A percentile compares a stretch with the other conserved stretches of the same genome.
phyloP scores from a whole-genome alignment of 2,329 filamentous ascomycete species.

The Pyricularia grisea region DNA sequence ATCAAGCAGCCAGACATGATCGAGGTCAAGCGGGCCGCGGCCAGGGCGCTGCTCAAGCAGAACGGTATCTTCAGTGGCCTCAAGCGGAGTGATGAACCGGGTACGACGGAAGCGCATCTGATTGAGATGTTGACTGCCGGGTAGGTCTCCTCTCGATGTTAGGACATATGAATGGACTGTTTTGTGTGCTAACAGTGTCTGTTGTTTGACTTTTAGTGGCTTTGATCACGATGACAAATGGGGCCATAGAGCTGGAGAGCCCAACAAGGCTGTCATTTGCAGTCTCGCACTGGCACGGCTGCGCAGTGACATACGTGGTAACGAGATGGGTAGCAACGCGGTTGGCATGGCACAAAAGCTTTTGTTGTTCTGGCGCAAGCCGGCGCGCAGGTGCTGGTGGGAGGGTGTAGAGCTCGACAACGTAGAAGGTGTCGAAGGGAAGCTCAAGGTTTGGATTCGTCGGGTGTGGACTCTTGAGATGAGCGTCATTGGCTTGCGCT shows the following conservation, averaged over 20 bases:
- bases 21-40: slow-evolving; percentile 87
- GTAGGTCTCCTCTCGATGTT: slow-evolving; percentile 41
- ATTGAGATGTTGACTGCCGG: slow-evolving; percentile 99
- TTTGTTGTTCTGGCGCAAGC: slow-evolving; percentile 95
- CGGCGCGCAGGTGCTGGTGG: slow-evolving; percentile 96
- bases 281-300: slow-evolving; percentile 87
- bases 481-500: slow-evolving; percentile 82
- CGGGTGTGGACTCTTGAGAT: slow-evolving; percentile 98
- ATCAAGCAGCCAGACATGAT: slow-evolving; percentile 89
- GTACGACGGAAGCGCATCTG: slow-evolving; percentile 93
- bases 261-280: slow-evolving; percentile 97
- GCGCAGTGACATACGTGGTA: slow-evolving; percentile 83
- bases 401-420: slow-evolving; percentile 87
- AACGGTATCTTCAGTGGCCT: slow-evolving; percentile 94
- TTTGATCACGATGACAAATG: slow-evolving; percentile 94
- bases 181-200: slow-evolving; percentile 3
- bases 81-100: slow-evolving; percentile 88
- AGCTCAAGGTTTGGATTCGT: slow-evolving; percentile 95
- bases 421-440: slow-evolving; percentile 83
- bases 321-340: slow-evolving; percentile 63
- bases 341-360: slow-evolving; percentile 99
- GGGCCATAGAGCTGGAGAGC: slow-evolving; percentile 95
- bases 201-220: slow-evolving; percentile 46
- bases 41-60: slow-evolving; percentile 75
- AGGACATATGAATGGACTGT: neutral